Percentiles rank a stretch among this genome's conserved stretches.
These are phyloP conservation scores for Sisymbrium irio DNA, from an alignment of 345 rosid species.

Conservation along the genomic window DNA sequence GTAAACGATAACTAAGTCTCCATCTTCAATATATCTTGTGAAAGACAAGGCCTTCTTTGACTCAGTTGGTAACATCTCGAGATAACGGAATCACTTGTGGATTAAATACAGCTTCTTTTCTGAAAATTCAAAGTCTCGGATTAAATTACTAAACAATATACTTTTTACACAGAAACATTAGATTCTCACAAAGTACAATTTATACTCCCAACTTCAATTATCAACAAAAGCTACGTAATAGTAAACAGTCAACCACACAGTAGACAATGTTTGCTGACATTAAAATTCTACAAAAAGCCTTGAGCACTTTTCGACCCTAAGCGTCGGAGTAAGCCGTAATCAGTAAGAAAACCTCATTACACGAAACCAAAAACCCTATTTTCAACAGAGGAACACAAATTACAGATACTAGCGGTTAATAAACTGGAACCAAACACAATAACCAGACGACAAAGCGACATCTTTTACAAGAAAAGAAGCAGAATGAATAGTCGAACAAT, in stretches of 20 bases:
- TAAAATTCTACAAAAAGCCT: too few species aligned
- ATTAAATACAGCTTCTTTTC: slow-evolving; percentile 37
- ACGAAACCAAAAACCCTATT: background rate
- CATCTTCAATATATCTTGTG: slow-evolving; percentile 48
- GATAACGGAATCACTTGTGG: slow-evolving; percentile 33
- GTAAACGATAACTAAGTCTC: slow-evolving; percentile 77
- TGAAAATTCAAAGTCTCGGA: background rate
- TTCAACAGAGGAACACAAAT: background rate
- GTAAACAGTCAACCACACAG: background rate
- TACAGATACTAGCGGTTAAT: background rate
- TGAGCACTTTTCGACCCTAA: background rate
- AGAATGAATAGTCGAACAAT: background rate
- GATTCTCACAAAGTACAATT: background rate
- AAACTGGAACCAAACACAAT: slow-evolving; percentile 10
- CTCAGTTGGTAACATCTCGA: slow-evolving; percentile 59
- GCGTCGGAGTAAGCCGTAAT: background rate
- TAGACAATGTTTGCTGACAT: background rate
- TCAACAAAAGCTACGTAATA: background rate
- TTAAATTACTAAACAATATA: background rate
- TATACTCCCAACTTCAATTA: background rate
- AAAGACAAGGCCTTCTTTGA: slow-evolving; percentile 56
- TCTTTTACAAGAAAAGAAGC: background rate
- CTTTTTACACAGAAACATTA: too few species aligned
- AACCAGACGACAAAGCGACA: background rate
- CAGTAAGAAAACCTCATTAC: background rate